A percentile compares a stretch with the other conserved stretches of the same genome.
Conservation (phyloP, 2,329 filamentous ascomycete species). For the Fusarium tuaranense region DNA sequence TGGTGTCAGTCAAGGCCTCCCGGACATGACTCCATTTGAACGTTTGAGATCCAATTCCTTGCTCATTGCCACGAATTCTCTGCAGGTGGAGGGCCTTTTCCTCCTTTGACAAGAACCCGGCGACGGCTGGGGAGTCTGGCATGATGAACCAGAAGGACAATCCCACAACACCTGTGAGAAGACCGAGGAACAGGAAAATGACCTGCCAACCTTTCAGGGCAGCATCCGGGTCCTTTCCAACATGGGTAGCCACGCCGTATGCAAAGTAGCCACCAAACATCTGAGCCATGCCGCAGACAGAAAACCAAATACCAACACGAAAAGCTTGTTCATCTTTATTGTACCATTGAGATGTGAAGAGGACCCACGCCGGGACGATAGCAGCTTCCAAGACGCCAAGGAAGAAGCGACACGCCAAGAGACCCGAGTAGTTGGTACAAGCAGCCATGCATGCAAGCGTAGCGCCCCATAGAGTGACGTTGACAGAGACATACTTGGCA, state of each 20-base stretch:
- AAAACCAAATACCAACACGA: conserved; percentile 38
- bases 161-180: conserved; percentile 14
- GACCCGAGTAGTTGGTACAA: conserved; percentile 27
- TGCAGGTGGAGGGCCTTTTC: conserved; percentile 23
- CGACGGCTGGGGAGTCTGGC: conserved; percentile 25
- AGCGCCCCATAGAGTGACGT: conserved; percentile 51
- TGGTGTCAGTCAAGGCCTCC: conserved; percentile 29
- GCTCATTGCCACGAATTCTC: conserved; percentile 28
- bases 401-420: conserved; percentile 30
- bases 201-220: conserved; percentile 22
- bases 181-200: conserved; percentile 28
- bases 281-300: conserved; percentile 30
- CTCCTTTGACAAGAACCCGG: conserved; percentile 12
- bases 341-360: conserved; percentile 39
- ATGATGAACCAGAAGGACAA: conserved; percentile 30
- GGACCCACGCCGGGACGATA: conserved; percentile 26
- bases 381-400: conserved; percentile 28
- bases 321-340: conserved; percentile 37
- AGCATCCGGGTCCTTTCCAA: conserved; percentile 28
- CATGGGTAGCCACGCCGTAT: conserved; percentile 33
- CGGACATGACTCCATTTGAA: conserved; percentile 35
- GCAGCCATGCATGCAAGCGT: conserved; percentile 29
- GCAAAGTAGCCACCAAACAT: conserved; percentile 41
- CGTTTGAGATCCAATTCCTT: conserved; percentile 29
- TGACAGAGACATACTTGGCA: conserved; percentile 52